Evolutionary conservation across 2,329 filamentous ascomycete species (phyloP).

Genomic region (Cladophialophora chaetospira): DNA sequence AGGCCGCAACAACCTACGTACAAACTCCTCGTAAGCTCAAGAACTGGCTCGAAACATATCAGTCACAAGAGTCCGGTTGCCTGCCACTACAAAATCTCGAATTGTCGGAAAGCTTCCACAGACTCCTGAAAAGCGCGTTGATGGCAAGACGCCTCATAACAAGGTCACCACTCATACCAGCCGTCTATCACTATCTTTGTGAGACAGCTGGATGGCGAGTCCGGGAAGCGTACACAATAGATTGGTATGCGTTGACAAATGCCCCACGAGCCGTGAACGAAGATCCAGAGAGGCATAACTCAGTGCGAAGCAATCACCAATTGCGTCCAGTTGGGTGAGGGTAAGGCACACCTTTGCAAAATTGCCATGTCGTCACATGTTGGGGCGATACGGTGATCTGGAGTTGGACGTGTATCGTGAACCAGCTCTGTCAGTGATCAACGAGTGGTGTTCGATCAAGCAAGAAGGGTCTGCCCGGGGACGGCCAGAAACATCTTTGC

Average conservation of each 20-base stretch:
- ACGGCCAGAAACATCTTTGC: slow-evolving; percentile 87
- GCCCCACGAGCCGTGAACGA: slow-evolving; percentile 93
- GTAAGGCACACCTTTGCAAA: slow-evolving; percentile 72
- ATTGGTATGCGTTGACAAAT: slow-evolving; percentile 83
- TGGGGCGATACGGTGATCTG: slow-evolving; percentile 70
- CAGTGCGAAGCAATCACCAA: slow-evolving; percentile 74
- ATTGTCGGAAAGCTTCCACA: too few species aligned
- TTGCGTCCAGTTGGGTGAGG: slow-evolving; percentile 75
- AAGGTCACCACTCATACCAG: too few species aligned
- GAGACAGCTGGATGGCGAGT: slow-evolving; percentile 72
- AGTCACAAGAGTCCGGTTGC: too few species aligned
- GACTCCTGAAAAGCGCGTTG: too few species aligned
- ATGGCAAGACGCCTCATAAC: too few species aligned
- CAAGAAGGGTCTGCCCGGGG: slow-evolving; percentile 82
- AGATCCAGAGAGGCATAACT: slow-evolving; percentile 78
- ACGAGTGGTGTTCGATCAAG: slow-evolving; percentile 81
- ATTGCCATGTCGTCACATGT: slow-evolving; percentile 80
- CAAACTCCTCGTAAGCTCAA: too few species aligned
- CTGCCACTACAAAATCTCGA: too few species aligned
- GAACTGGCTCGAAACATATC: too few species aligned
- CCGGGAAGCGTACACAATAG: slow-evolving; percentile 64
- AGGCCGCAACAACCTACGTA: too few species aligned
- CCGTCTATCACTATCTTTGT: too few species aligned
- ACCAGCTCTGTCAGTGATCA: slow-evolving; percentile 86
- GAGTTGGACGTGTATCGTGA: slow-evolving; percentile 64